These are phyloP conservation scores for Pseudisothecium myosuroides DNA, from an alignment of 225 moss, liverwort and hornwort species.

Conservation along the genomic window DNA sequence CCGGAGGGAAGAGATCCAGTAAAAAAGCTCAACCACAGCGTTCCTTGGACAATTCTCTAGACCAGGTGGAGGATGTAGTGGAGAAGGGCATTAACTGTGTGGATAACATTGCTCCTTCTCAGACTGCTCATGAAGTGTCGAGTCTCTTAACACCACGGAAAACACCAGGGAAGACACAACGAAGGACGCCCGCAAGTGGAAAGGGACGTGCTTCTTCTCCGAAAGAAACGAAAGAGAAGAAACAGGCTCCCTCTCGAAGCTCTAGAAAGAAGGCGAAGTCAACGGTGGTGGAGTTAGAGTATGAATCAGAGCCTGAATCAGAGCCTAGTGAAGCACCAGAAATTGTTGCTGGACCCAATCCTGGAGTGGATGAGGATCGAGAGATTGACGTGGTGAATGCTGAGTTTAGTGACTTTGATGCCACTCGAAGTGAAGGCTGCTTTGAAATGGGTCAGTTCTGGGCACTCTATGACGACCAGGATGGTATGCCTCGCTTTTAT, in stretches of 20 bases:
- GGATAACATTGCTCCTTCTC: slow-evolving; percentile 1
- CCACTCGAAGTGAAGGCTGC: neutral
- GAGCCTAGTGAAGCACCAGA: neutral
- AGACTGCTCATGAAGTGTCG: neutral
- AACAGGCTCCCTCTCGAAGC: neutral
- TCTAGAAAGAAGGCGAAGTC: neutral
- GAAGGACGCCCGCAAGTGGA: neutral
- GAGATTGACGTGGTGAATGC: slow-evolving; percentile 26
- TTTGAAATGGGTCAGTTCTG: slow-evolving; percentile 21
- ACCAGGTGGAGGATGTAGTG: slow-evolving; percentile 27
- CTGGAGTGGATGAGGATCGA: slow-evolving; percentile 10
- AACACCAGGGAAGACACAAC: neutral
- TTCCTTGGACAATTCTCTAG: slow-evolving; percentile 20
- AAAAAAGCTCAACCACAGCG: neutral
- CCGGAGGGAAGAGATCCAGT: slow-evolving; percentile 5
- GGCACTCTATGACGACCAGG: slow-evolving; percentile 56
- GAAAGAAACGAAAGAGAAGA: neutral
- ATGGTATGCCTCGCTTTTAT: slow-evolving; percentile 58
- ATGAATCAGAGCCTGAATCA: neutral
- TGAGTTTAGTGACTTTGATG: slow-evolving; percentile 45
- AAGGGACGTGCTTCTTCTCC: neutral
- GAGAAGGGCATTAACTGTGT: slow-evolving; percentile 27
- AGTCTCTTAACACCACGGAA: neutral
- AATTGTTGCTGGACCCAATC: neutral
- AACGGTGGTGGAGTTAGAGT: neutral